Conservation (phyloP, 2,329 filamentous ascomycete species). For the Spiromastix sp. region DNA sequence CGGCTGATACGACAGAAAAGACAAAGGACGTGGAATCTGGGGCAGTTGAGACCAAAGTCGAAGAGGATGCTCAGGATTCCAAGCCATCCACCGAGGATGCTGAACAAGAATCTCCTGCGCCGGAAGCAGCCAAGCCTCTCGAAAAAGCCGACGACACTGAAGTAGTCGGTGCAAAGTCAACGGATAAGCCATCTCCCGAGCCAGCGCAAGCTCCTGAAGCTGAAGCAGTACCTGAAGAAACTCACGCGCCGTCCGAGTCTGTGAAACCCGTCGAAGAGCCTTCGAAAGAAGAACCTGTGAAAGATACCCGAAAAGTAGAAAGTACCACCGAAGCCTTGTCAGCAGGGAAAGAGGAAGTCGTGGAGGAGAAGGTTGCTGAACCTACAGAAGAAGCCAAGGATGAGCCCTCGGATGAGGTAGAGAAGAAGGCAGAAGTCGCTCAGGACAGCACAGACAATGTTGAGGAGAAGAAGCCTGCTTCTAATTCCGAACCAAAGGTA, state of each 20-base stretch:
- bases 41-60: constrained; percentile 4
- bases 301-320: constrained; percentile 6
- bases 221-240: constrained; percentile 1
- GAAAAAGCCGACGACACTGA: neutral
- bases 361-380: constrained; percentile 6
- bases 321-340: constrained; percentile 7
- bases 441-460: no score
- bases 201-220: neutral
- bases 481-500: neutral
- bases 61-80: constrained; percentile 7
- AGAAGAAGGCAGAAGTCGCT: neutral
- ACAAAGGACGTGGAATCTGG: constrained; percentile 7
- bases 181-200: neutral
- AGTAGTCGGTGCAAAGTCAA: neutral
- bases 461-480: neutral
- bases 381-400: neutral
- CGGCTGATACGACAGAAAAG: constrained; percentile 5
- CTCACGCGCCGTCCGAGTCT: neutral
- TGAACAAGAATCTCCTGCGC: neutral
- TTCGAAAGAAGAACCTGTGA: neutral
- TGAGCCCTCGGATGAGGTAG: neutral
- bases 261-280: neutral
- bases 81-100: constrained; percentile 3
- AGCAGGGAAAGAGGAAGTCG: constrained; percentile 4
- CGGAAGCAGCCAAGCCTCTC: neutral